Evolutionary conservation across 352 stramenopile species (phyloP).

Genomic region (Pythium vanterpoolii): DNA sequence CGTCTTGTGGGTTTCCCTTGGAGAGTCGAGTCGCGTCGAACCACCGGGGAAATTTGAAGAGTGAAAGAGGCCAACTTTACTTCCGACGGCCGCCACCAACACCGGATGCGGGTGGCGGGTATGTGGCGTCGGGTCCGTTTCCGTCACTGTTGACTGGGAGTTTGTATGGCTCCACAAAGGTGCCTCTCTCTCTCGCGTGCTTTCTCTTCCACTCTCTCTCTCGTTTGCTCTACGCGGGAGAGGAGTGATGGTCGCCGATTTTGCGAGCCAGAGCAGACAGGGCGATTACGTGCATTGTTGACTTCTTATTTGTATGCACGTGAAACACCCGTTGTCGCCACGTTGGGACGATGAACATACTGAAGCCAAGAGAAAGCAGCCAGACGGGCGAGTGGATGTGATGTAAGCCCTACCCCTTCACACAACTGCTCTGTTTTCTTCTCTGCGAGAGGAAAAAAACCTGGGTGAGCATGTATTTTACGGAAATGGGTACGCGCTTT

Average conservation of each 20-base stretch:
- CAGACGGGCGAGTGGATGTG: constrained; percentile 3
- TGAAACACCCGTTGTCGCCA: constrained; percentile 14
- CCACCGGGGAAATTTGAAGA: constrained; percentile 15
- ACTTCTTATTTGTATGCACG: constrained; percentile 4
- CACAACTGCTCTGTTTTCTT: constrained; percentile 17
- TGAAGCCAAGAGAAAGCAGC: background rate
- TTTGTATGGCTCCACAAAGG: constrained; percentile 6
- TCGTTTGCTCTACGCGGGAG: background rate
- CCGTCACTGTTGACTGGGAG: background rate
- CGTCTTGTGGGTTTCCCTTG: background rate
- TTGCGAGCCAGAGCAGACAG: constrained; percentile 11
- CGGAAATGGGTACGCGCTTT: constrained; percentile 3
- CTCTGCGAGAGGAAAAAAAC: constrained; percentile 1
- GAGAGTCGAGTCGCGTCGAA: background rate
- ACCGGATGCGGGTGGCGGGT: background rate
- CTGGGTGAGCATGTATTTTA: constrained; percentile 9
- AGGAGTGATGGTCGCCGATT: background rate
- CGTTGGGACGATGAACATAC: background rate
- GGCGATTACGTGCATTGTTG: background rate
- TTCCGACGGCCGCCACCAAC: background rate
- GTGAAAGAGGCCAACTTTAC: constrained; percentile 6
- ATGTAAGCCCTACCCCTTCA: constrained; percentile 8
- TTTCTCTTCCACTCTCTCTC: background rate
- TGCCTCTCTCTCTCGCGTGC: background rate
- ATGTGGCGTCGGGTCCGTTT: constrained; percentile 4